Conservation (phyloP, 2,329 filamentous ascomycete genomes). For the Hyphodiscus sp. region DNA sequence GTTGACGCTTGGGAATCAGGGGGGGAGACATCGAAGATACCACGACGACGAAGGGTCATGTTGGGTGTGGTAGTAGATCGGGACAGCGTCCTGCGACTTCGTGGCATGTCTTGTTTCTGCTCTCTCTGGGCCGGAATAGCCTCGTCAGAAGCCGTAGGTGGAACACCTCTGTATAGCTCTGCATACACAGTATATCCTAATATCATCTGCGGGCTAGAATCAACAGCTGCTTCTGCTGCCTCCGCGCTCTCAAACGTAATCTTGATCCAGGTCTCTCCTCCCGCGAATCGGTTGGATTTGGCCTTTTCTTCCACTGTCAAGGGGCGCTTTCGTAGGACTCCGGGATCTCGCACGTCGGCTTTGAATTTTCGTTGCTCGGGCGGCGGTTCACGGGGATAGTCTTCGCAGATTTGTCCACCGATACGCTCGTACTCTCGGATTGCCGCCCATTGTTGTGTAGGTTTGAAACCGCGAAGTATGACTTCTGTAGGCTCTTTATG, state of each 20-base stretch:
- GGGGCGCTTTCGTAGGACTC: constrained; percentile 57
- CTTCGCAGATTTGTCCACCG: constrained; percentile 82
- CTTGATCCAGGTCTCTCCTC: constrained; percentile 89
- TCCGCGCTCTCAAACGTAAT: constrained; percentile 71
- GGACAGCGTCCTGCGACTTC: constrained; percentile 15
- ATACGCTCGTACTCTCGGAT: constrained; percentile 84
- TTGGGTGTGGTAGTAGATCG: constrained; percentile 24
- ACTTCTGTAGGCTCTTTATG: constrained; percentile 65
- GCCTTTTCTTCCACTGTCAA: constrained; percentile 67
- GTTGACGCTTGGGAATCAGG: constrained; percentile 33
- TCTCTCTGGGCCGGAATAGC: constrained; percentile 40
- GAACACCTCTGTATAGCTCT: constrained; percentile 60
- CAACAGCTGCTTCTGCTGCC: constrained; percentile 63
- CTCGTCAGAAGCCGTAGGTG: constrained; percentile 54
- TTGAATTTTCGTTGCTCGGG: constrained; percentile 64
- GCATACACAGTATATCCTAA: constrained; percentile 65
- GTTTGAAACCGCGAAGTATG: constrained; percentile 74
- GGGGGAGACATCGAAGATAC: constrained; percentile 24
- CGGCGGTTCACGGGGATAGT: constrained; percentile 83
- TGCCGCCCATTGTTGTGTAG: constrained; percentile 71
- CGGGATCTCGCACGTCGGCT: constrained; percentile 65
- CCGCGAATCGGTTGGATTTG: constrained; percentile 74
- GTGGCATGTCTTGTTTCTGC: constrained; percentile 2
- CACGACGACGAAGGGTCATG: constrained; percentile 25
- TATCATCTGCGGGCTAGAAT: constrained; percentile 64